Evolutionary conservation across 495 filamentous ascomycete genomes (phyloP), one percentile per base, ranked within the genome.

Genomic region (Aspergillus diversus): DNA sequence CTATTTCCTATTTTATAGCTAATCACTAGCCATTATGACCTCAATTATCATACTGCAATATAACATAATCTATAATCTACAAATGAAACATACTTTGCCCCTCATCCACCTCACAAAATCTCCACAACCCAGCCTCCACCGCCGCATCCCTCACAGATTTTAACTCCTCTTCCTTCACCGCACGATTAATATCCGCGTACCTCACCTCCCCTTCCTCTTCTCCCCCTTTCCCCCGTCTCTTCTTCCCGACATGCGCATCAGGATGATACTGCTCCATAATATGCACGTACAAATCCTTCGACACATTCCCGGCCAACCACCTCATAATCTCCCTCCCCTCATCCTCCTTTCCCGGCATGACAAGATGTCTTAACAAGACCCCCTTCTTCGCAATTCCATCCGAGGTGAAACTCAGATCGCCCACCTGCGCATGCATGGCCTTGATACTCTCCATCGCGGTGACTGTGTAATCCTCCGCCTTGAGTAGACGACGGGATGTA

Each of bases 201-300:
- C 88, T 75, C 15, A 87, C 80, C 57, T 83, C 80, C n/a, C 74
- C 78, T 13, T 79, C 50, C 72, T 82, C 51, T 80, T 75, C 75
- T 33, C 57, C 27, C 1, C 64, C 57, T 39, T 55, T 49, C 48
- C 60, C 64, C 54, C 81, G 80, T 52, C 73, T 83, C 50, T 79
- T 76, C 76, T 88, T 91, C 32, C 90, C 90, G 4, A 92, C 89
- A 80, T 93, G 84, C 11, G 90, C 89, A 69, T 87, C 83, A 0
- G 89, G 89, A 60, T 85, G 84, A 70, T 92, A 93, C 75, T 92
- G 90, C 77, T 92, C 89, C 90, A 89, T 89, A 62, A 90, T 84
- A 69, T 89, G 83, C 56, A 90, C 81, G 72, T 90, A 91, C 16
- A 88, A 74, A 72, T 92, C 90, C 67, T 66, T 79, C 27, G 86